Base-by-base conservation (phyloP, 2,329 filamentous ascomycete genomes). In the Helotiales sp. region DNA sequence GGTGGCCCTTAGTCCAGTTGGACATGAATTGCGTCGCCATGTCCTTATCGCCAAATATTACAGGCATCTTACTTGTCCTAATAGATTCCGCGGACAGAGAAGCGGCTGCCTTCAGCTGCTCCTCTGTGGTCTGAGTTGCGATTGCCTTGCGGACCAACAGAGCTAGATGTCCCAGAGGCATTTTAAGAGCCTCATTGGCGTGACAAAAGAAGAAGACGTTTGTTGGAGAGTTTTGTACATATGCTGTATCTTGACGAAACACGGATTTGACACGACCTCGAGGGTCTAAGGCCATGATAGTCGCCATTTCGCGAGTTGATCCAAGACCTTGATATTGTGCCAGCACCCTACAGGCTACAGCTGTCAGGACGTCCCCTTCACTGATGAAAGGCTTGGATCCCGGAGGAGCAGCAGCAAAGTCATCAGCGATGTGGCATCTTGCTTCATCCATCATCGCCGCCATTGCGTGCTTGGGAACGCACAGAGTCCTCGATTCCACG, bases 11-110 rank as follows among this genome's bases (percentile, higher is more conserved):
- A 3, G 52, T 57, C 52, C 52, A 57, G n/a, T 57, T 57, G 8
- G 52, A 57, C 52, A 57, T 57, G 30, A 57, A 57, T 34, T 57
- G 52, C 11, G 52, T 57, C 6, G 52, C 26, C 52, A 57, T 57
- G 8, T 57, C 52, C n/a, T 57, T 57, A 28, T 37, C 30, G 17
- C 52, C 52, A 13, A 57, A 57, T 6, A 57, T 37, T 15, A 57
- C 52, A 37, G 52, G 52, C 52, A 57, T 32, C n/a, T 57, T 34
- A 34, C n/a, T 57, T n/a, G 26, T 28, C 24, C 20, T 57, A 13
- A 57, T 57, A 6, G 52, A 20, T 6, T 57, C 17, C 28, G 30
- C 52, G 52, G 52, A 57, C 24, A 57, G 20, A 57, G 7, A 57
- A n/a, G 30, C 30, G 10, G 52, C 30, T 57, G 52, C 52, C 30